phyloP scores from a whole-genome alignment of 345 rosid genomes.

The Camelina sativa region DNA sequence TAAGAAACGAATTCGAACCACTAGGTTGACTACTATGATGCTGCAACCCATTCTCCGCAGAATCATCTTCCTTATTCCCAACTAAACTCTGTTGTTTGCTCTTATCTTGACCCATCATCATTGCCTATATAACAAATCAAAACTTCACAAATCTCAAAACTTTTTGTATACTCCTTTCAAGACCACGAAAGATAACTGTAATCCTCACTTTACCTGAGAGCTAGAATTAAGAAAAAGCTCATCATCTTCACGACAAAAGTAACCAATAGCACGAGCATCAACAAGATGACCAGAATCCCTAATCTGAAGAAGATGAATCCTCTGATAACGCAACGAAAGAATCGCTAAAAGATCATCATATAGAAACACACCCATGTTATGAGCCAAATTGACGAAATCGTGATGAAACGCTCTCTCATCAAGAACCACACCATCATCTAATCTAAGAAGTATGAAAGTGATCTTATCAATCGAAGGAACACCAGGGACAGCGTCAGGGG shows the following conservation, averaged over 20 bases:
- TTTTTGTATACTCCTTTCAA: conserved; percentile 2
- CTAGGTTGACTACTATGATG: conserved; percentile 48
- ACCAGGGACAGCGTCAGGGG: conserved; percentile 75
- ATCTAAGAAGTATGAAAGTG: conserved; percentile 79
- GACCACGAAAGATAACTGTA: neutral
- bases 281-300: conserved; percentile 91
- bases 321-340: conserved; percentile 87
- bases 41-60: conserved; percentile 49
- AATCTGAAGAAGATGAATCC: conserved; percentile 83
- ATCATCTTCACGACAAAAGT: conserved; percentile 88
- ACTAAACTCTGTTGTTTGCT: conserved; percentile 51
- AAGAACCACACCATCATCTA: conserved; percentile 81
- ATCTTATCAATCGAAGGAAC: conserved; percentile 86
- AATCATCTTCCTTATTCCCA: conserved; percentile 54
- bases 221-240: conserved; percentile 85
- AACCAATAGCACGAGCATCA: conserved; percentile 84
- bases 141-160: conserved; percentile 4
- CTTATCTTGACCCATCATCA: conserved; percentile 52
- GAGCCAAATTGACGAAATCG: conserved; percentile 77
- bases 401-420: conserved; percentile 86
- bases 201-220: conserved; percentile 63
- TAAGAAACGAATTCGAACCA: conserved; percentile 59
- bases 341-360: conserved; percentile 92
- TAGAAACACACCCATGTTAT: conserved; percentile 85
- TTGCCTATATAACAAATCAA: conserved; percentile 51